Evolutionary conservation across 257 asterid species (phyloP).

Genomic region (Nicotiana noctiflora): DNA sequence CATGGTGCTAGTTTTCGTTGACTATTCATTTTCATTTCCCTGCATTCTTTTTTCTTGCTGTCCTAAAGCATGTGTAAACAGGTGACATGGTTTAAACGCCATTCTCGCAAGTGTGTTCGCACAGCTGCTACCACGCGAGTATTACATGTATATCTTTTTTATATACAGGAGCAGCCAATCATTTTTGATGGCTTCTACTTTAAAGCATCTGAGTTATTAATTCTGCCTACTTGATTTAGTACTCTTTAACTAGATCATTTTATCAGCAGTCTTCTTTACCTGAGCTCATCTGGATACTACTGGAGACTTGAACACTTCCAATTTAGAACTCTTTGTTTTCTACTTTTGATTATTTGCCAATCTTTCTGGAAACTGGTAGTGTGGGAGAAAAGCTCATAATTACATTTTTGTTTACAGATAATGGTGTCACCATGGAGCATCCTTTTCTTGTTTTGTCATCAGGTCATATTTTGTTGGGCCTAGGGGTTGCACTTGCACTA

Average conservation of each 20-base stretch:
- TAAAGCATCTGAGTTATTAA: conserved; percentile 48
- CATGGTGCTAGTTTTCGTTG: no score
- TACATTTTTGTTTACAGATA: conserved; percentile 10
- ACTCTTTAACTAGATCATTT: not conserved
- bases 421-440: conserved; percentile 26
- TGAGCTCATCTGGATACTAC: not conserved
- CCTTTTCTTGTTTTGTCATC: conserved; percentile 23
- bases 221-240: conserved; percentile 53
- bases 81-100: conserved; percentile 19
- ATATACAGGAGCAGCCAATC: conserved; percentile 32
- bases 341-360: not conserved
- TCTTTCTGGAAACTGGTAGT: not conserved
- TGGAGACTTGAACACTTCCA: not conserved
- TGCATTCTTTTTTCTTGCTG: not conserved
- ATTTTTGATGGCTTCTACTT: conserved; percentile 50
- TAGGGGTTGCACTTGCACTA: conserved; percentile 25
- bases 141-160: conserved; percentile 28
- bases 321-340: not conserved
- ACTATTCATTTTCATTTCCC: not conserved
- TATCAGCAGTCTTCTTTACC: not conserved
- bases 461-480: conserved; percentile 33
- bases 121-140: conserved; percentile 31
- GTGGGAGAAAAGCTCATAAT: not conserved
- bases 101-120: conserved; percentile 47
- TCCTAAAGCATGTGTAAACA: not conserved